A percentile compares a stretch with the other conserved stretches of the same genome.
phyloP scores from a whole-genome alignment of 2,329 filamentous ascomycete genomes.

The Dactylonectria macrodidyma region DNA sequence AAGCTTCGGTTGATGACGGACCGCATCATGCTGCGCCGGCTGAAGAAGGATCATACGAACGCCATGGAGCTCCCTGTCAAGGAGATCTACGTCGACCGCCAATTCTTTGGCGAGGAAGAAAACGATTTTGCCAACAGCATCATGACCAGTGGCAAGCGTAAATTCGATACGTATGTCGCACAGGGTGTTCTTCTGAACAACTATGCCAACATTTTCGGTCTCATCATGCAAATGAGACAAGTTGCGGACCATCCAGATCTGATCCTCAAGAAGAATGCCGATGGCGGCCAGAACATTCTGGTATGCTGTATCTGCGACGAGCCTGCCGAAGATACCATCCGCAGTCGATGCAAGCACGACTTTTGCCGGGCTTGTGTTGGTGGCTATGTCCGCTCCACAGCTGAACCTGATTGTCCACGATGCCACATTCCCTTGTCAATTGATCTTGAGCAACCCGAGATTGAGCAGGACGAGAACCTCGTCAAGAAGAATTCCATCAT shows the following conservation, averaged over 20 bases:
- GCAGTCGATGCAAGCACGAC: slow-evolving; percentile 92
- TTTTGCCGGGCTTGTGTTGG: slow-evolving; percentile 61
- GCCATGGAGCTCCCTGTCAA: slow-evolving; percentile 98
- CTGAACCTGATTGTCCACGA: slow-evolving; percentile 85
- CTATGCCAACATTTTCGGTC: slow-evolving; percentile 98
- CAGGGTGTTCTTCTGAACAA: slow-evolving; percentile 96
- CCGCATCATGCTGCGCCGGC: slow-evolving; percentile 93
- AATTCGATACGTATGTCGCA: slow-evolving; percentile 96
- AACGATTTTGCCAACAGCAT: slow-evolving; percentile 96
- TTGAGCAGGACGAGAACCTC: slow-evolving; percentile 88
- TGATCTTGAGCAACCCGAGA: slow-evolving; percentile 94
- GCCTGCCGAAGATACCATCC: slow-evolving; percentile 93
- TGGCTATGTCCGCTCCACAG: slow-evolving; percentile 80
- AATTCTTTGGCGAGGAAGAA: slow-evolving; percentile 97
- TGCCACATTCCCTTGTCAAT: slow-evolving; percentile 93
- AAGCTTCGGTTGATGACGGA: slow-evolving; percentile 93
- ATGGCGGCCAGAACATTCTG: slow-evolving; percentile 90
- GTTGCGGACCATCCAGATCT: slow-evolving; percentile 97
- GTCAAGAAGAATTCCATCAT: slow-evolving; percentile 98
- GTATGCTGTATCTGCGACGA: slow-evolving; percentile 98
- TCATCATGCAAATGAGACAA: slow-evolving; percentile 99
- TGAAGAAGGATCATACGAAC: slow-evolving; percentile 94
- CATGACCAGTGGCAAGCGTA: slow-evolving; percentile 90
- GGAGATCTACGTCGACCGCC: slow-evolving; percentile 90
- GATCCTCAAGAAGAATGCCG: slow-evolving; percentile 88